phyloP scores from a whole-genome alignment of 2,329 filamentous ascomycete species.

The Ceratocystis eucalypticola region DNA sequence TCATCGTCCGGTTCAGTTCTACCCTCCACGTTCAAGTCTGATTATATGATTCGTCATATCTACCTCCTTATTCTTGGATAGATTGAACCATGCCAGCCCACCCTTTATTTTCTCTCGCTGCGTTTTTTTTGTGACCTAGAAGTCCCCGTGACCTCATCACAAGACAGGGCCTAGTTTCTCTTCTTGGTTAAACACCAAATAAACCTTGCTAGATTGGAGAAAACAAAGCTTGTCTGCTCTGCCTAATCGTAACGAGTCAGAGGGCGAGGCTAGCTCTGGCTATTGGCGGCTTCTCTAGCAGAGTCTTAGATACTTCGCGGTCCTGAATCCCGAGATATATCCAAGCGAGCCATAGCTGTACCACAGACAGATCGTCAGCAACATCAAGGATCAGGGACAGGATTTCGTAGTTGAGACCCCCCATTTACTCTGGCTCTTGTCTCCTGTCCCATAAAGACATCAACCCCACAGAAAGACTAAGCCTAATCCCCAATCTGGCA shows the following conservation, averaged over 20 bases:
- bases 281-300: too few relatives aligned
- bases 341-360: background rate
- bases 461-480: background rate
- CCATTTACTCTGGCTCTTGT: background rate
- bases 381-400: background rate
- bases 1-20: background rate
- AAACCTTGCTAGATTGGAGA: background rate
- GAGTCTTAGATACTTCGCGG: background rate
- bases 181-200: background rate
- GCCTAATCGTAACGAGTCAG: too few relatives aligned
- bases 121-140: background rate
- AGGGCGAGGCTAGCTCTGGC: too few relatives aligned
- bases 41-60: background rate
- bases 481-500: background rate
- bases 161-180: background rate
- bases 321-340: constrained; percentile 4
- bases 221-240: background rate
- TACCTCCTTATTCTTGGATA: background rate
- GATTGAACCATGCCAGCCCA: background rate
- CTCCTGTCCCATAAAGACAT: background rate
- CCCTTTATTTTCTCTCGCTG: background rate
- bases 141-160: constrained; percentile 2
- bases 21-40: background rate
- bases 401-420: background rate
- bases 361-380: background rate